phyloP scores from a whole-genome alignment of 1,139 yeast genomes.

The Lodderomyces orthopsilosis region DNA sequence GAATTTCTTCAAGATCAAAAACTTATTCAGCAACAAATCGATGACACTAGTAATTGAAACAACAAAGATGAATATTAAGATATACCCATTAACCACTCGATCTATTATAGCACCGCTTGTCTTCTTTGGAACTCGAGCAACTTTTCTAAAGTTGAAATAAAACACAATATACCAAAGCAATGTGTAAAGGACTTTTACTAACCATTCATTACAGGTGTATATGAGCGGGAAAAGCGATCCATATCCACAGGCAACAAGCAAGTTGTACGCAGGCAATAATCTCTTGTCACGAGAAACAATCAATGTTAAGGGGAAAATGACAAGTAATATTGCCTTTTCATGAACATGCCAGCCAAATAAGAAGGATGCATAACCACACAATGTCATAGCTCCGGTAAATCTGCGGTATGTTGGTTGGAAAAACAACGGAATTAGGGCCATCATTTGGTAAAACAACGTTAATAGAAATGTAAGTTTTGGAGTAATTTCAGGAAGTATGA shows the following conservation, averaged over 20 bases:
- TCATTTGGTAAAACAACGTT: constrained; percentile 76
- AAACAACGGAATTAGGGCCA: constrained; percentile 75
- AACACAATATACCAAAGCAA: constrained; percentile 83
- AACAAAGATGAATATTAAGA: constrained; percentile 66
- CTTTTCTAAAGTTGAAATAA: constrained; percentile 67
- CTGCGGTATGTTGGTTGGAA: constrained; percentile 72
- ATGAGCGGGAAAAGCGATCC: constrained; percentile 86
- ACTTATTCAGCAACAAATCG: constrained; percentile 55
- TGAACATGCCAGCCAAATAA: constrained; percentile 99
- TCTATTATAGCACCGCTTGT: constrained; percentile 60
- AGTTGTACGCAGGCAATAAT: constrained; percentile 62
- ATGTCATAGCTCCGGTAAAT: constrained; percentile 78
- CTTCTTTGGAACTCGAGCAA: constrained; percentile 54
- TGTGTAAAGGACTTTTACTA: constrained; percentile 75
- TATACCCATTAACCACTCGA: constrained; percentile 64
- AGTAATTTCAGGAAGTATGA: constrained; percentile 73
- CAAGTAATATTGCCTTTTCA: constrained; percentile 88
- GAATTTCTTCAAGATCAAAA: constrained; percentile 47
- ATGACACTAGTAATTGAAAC: constrained; percentile 53
- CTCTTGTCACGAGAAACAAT: constrained; percentile 71
- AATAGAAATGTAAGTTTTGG: constrained; percentile 76
- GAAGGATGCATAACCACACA: constrained; percentile 90
- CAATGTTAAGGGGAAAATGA: constrained; percentile 87
- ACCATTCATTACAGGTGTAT: constrained; percentile 76
- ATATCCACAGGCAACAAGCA: constrained; percentile 76